A percentile compares a stretch with the other conserved stretches of the same genome.
phyloP scores from a whole-genome alignment of 768 basidiomycete species.

The Exsudoporus frostii region DNA sequence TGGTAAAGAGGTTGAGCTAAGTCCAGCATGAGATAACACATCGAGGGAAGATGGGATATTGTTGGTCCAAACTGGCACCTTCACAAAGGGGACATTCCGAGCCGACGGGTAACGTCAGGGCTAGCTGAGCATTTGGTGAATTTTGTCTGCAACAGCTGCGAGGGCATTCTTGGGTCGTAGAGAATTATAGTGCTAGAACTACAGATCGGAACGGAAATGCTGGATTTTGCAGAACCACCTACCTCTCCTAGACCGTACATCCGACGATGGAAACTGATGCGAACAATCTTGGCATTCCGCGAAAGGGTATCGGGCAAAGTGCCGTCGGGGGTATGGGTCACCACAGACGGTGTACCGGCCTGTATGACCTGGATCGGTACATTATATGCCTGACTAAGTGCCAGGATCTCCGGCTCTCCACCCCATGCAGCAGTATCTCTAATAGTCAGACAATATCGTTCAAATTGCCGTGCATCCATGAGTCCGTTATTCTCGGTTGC shows the following conservation, averaged over 20 bases:
- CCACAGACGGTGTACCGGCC: conserved; percentile 72
- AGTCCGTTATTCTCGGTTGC: conserved; percentile 58
- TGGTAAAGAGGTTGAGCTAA: background rate
- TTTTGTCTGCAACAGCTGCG: conserved; percentile 28
- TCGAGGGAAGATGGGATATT: background rate
- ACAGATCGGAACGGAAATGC: conserved; percentile 4
- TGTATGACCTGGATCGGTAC: conserved; percentile 92
- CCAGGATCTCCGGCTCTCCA: conserved; percentile 95
- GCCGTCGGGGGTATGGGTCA: conserved; percentile 69
- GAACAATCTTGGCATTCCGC: conserved; percentile 42
- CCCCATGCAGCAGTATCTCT: conserved; percentile 92
- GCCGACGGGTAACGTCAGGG: background rate
- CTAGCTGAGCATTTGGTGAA: conserved; percentile 31
- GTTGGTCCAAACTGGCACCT: background rate
- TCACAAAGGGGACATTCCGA: background rate
- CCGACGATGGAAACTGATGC: conserved; percentile 88
- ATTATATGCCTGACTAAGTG: conserved; percentile 75
- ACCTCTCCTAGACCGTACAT: conserved; percentile 98
- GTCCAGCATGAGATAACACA: background rate
- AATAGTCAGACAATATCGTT: conserved; percentile 73
- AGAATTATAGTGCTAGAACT: conserved; percentile 81
- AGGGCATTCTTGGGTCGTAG: conserved; percentile 52
- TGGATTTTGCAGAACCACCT: conserved; percentile 24
- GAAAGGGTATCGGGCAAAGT: conserved; percentile 24
- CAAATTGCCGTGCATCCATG: conserved; percentile 65